These are phyloP conservation scores for Plantago major DNA, from an alignment of 257 asterid genomes.

Conservation along the genomic window DNA sequence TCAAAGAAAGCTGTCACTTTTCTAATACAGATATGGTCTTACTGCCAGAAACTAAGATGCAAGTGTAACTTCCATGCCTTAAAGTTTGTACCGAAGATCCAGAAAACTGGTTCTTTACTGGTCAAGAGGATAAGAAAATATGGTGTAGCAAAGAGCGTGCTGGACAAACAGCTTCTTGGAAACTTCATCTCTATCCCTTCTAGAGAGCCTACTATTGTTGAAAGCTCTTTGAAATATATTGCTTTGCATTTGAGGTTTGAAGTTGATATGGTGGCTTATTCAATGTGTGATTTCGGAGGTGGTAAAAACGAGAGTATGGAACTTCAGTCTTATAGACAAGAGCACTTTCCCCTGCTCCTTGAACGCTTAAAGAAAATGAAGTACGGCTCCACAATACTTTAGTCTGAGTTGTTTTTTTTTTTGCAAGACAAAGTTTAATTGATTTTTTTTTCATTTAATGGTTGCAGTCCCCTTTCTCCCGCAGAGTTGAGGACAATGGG, in stretches of 20 bases:
- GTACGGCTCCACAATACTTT: slow-evolving; percentile 22
- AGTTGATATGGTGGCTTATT: slow-evolving; percentile 96
- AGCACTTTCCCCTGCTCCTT: slow-evolving; percentile 73
- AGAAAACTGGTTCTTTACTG: slow-evolving; percentile 52
- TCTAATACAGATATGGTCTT: slow-evolving; percentile 14
- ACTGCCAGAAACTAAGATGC: slow-evolving; percentile 78
- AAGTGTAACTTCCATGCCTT: slow-evolving; percentile 94
- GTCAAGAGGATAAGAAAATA: slow-evolving; percentile 58
- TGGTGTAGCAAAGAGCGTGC: slow-evolving; percentile 31
- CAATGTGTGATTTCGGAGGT: slow-evolving; percentile 89
- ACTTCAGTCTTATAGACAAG: slow-evolving; percentile 74
- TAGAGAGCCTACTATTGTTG: slow-evolving; percentile 10
- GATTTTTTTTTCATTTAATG: slow-evolving; percentile 1
- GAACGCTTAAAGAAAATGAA: slow-evolving; percentile 61
- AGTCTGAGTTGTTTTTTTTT: not conserved
- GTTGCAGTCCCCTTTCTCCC: slow-evolving; percentile 41
- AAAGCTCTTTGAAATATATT: slow-evolving; percentile 51
- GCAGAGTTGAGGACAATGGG: slow-evolving; percentile 62
- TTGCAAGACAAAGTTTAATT: not conserved
- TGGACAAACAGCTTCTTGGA: slow-evolving; percentile 78
- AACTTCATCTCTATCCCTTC: slow-evolving; percentile 39
- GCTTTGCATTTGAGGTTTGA: slow-evolving; percentile 94
- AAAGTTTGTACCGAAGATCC: slow-evolving; percentile 71
- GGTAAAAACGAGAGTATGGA: slow-evolving; percentile 63
- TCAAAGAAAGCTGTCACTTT: not conserved